Base-by-base conservation (phyloP, 176 grass and related monocot genomes). In the Puya raimondii region DNA sequence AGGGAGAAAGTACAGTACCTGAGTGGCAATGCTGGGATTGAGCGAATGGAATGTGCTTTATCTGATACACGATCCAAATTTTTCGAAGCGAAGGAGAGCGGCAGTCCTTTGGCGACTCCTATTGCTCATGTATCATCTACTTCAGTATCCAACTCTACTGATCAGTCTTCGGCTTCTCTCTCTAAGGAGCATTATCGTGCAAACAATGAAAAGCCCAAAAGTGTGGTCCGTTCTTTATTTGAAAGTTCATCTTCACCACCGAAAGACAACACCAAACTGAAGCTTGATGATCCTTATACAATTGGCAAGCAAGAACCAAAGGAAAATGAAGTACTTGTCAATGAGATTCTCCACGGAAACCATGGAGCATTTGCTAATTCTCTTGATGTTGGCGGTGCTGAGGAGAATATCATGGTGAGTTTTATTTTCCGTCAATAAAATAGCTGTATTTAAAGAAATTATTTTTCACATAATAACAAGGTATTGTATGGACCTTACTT, bases 1-100 rank as follows among this genome's bases (percentile, higher is more conserved):
- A 81, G 94, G 48, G 89, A 99, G 82, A 99, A 99, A 85, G 87
- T 99, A 63, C 82, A 84, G 58, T 82, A 99, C 83, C 74, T 99
- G 47, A 93, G 89, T 76, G 94, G 94, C 9, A 66, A 80, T 75
- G 84, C 87, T 74, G 94, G 94, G 72, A 80, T 93, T 70, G 84
- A 90, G 71, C 71, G 87, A 50, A 93, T 99, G 94, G 79, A 93
- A 21, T 91, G 80, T 85, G 89, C 94, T 80, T 74, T 93, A 72
- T 81, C 69, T 14, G 82, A 93, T 67, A 83, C 78, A 12, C 76
- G 90, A 69, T 84, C 80, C 79, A 99, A 93, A 61, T 99, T 93
- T 75, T 99, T 93, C 29, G 67, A 91, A 86, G 87, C 89, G 6
- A 93, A 86, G 71, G 87, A 93, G 51, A 90, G 65, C 63, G 67